Evolutionary conservation across 805 yeast genomes (phyloP).

Genomic region (Priceomyces fermenticarens): DNA sequence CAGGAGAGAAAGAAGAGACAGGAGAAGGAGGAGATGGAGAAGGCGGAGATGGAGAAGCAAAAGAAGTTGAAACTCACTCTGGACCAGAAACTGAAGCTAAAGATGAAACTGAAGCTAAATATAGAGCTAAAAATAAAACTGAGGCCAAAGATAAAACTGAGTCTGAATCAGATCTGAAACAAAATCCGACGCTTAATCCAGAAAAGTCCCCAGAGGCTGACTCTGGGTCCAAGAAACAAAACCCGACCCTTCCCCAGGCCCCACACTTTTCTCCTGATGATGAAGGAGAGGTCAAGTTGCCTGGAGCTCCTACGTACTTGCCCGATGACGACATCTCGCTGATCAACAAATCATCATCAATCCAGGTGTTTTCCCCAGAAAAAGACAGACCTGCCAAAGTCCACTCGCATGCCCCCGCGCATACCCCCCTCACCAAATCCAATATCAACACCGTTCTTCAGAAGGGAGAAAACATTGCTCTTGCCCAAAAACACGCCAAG

Average conservation of each 20-base stretch:
- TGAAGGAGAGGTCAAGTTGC: constrained; percentile 25
- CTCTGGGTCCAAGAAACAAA: not conserved
- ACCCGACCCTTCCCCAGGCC: constrained; percentile 36
- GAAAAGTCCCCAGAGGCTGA: constrained; percentile 5
- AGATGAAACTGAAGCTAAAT: not conserved
- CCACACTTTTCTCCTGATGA: constrained; percentile 34
- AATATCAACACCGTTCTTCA: constrained; percentile 51
- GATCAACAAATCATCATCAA: constrained; percentile 37
- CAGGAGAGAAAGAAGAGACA: not conserved
- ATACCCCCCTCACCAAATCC: constrained; percentile 20
- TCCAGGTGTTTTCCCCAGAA: constrained; percentile 31
- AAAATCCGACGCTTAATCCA: not conserved
- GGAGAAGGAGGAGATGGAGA: not conserved
- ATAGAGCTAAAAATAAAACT: not conserved
- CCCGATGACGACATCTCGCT: constrained; percentile 37
- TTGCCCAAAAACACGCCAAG: constrained; percentile 67
- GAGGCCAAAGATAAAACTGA: not conserved
- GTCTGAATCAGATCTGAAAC: constrained; percentile 3
- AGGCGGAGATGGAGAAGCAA: constrained; percentile 2
- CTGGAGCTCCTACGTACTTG: constrained; percentile 41
- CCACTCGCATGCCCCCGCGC: too few species aligned
- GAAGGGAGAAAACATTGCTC: constrained; percentile 52
- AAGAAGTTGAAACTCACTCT: not conserved
- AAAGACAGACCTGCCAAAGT: not conserved
- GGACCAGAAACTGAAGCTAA: not conserved